Evolutionary conservation across 495 filamentous ascomycete genomes (phyloP), one percentile per base, ranked within the genome.

Genomic region (Letharia columbiana): DNA sequence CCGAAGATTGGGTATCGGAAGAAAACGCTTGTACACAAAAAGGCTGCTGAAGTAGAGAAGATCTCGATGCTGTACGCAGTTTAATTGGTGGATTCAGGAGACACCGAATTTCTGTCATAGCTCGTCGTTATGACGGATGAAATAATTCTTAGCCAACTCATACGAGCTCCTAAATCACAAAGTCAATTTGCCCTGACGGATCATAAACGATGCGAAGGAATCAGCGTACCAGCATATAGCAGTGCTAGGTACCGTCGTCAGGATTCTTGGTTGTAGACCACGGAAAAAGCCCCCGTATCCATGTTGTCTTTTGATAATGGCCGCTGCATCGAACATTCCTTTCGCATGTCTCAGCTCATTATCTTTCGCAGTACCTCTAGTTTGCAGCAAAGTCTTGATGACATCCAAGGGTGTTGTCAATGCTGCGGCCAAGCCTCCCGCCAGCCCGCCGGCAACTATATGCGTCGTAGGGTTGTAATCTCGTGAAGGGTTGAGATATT

Each of bases 231-330:
- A 99, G 81, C 94, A 99, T 71, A 99, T 99, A 7, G 94, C 94
- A 44, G 94, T 98, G 76, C 92, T 96, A 33, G 94, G 94, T 91
- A 97, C 97, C 13, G 94, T 95, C 4, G 93, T 96, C 67, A 99
- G 85, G 45, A 99, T 90, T 64, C 94, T 83, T 61, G 94, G 95
- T 70, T 90, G 84, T 73, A 96, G 83, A 31, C 94, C 94, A 69
- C 92, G 91, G 73, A 96, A 91, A 78, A 97, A 99, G 11, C 94
- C 94, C 63, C 78, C 79, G 71, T 87, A 84, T 61, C 94, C 94
- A 71, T 96, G 91, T 71, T 90, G 85, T 68, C 85, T 80, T 76
- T 90, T 89, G 72, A 99, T 87, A 66, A 98, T 86, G 65, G 84
- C 80, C 60, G 90, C 91, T 3, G 94, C 91, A 60, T 90, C 84